Base-by-base conservation (phyloP, 2,329 filamentous ascomycete species). In the Hypoxylon sp. region DNA sequence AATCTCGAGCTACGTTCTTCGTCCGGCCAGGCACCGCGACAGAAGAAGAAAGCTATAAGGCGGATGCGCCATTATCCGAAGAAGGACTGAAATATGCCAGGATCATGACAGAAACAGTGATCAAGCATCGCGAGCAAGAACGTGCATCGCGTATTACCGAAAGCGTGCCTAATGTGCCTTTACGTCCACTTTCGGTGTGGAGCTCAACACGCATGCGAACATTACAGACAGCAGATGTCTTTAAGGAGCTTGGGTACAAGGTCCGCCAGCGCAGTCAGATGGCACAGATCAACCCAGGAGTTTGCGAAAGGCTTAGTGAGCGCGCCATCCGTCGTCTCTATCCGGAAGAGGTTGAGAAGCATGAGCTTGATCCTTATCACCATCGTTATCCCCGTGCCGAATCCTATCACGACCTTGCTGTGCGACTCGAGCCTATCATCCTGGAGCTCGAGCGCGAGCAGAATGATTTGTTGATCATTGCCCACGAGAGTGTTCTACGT, bases 331-430 rank as follows among this genome's bases (percentile, higher is more conserved):
- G 90, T 44, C 77, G 84, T 63, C 78, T 92, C 47, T 97, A 93
- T 67, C 90, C 93, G 0, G 90, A 96, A 3, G 94, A 99, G 71
- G 89, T 96, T 5, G 81, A 86, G 60, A 96, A 96, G 75, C 94
- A 99, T 71, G 90, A 96, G 61, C 78, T 89, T 40, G 94, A 99
- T 70, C 94, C 94, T 1, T 99, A 99, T 66, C 94, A 99, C 67
- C 94, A 99, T 71, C 84, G 94, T 27, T 99, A 97, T 68, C 94
- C 94, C 5, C 83, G 94, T 56, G 93, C 93, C 54, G 94, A 99
- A 89, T 97, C 93, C 6, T 99, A 99, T 72, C 94, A 99, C 69
- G 94, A 99, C 67, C 85, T 99, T 31, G 94, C 94, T n/a, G 94
- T 99, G 52, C 90, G 94, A 15, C 84, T 99, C 35, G 94, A 99